Evolutionary conservation across 1,284 basidiomycete genomes (phyloP).

Genomic region (Testicularia cyperi): DNA sequence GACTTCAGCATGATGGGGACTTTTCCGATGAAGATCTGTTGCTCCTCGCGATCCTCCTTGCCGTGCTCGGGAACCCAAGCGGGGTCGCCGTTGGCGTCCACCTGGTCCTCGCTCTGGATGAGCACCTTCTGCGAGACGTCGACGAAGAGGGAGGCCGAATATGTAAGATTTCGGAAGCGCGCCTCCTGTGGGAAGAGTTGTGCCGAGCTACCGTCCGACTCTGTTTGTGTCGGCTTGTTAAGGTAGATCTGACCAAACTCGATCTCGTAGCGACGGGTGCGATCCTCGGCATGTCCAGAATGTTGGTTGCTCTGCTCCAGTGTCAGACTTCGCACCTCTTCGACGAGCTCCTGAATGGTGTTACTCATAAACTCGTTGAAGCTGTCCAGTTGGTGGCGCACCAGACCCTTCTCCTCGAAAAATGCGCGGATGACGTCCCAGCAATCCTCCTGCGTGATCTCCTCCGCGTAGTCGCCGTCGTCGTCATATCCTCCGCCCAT

Average conservation of each 20-base stretch:
- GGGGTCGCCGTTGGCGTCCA: constrained; percentile 70
- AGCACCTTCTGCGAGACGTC: constrained; percentile 89
- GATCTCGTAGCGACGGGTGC: constrained; percentile 87
- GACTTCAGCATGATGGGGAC: constrained; percentile 98
- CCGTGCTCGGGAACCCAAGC: constrained; percentile 71
- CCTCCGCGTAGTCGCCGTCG: constrained; percentile 45
- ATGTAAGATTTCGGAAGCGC: constrained; percentile 87
- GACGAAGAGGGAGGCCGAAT: constrained; percentile 93
- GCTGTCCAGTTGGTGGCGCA: constrained; percentile 94
- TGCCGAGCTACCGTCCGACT: constrained; percentile 89
- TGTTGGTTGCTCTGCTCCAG: constrained; percentile 95
- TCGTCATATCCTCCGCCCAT: constrained; percentile 28
- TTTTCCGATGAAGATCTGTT: constrained; percentile 95
- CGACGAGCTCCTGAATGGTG: constrained; percentile 99
- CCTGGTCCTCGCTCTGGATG: constrained; percentile 75
- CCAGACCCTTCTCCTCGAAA: constrained; percentile 95
- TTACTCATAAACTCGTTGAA: constrained; percentile 99
- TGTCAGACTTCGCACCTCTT: constrained; percentile 89
- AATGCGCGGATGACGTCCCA: constrained; percentile 76
- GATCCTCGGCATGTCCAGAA: constrained; percentile 66
- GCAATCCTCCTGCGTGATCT: constrained; percentile 58
- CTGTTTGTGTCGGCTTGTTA: constrained; percentile 88
- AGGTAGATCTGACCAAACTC: constrained; percentile 97
- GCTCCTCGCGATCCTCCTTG: constrained; percentile 67
- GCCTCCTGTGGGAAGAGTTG: constrained; percentile 98